phyloP scores from a whole-genome alignment of 1,284 basidiomycete genomes.

The Leccinum griseonigrum region DNA sequence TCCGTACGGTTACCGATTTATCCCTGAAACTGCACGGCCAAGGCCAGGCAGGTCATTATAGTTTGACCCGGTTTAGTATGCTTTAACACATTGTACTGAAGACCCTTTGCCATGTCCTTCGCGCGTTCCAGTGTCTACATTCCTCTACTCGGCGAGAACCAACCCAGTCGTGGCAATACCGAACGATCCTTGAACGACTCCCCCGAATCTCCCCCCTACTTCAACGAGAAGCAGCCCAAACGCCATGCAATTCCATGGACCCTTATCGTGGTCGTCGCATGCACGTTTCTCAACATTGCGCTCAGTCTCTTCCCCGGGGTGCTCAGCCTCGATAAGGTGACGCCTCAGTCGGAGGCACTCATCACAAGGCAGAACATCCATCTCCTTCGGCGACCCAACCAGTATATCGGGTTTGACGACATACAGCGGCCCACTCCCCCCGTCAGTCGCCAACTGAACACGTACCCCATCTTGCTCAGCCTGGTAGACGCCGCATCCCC shows the following conservation, averaged over 20 bases:
- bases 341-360: not conserved
- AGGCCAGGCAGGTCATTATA: not conserved
- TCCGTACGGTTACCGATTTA: not conserved
- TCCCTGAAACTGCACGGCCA: not conserved
- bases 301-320: conserved; percentile 11
- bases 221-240: conserved; percentile 3
- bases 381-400: conserved; percentile 12
- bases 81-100: not conserved
- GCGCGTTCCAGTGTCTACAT: conserved; percentile 6
- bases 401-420: conserved; percentile 18
- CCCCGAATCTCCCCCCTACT: not conserved
- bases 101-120: not conserved
- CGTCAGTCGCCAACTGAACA: conserved; percentile 6
- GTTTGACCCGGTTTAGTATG: not conserved
- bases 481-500: conserved; percentile 16
- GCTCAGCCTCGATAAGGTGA: not conserved
- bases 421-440: conserved; percentile 11
- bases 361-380: conserved; percentile 18
- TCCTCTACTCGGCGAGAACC: conserved; percentile 5
- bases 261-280: conserved; percentile 9
- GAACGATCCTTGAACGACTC: conserved; percentile 2
- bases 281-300: conserved; percentile 15
- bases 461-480: conserved; percentile 14
- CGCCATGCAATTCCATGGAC: conserved; percentile 11
- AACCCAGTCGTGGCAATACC: not conserved